Evolutionary conservation across 345 rosid species (phyloP), one percentile per base, ranked within the genome.

Genomic region (Citrus sp.): DNA sequence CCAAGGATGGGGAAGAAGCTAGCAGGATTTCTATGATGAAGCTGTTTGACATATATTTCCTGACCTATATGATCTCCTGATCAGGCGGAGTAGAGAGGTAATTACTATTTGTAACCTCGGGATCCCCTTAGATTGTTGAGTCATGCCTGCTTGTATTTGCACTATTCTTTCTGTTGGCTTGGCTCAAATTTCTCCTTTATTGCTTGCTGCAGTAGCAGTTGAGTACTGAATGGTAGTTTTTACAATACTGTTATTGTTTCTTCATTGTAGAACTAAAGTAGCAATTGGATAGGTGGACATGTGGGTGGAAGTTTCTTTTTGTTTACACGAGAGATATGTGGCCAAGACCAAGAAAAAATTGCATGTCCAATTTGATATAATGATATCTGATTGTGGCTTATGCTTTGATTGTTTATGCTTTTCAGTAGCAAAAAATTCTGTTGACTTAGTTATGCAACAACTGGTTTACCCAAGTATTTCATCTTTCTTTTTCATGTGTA

Each of bases 51-150:
- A 65, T 13, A 75, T 66, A 24, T 76, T 76, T 14, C 10, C 63
- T 21, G 78, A 42, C 32, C 14, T 64, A 51, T 70, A 51, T 49
- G 61, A 61, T 64, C 46, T 49, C n/a, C 12, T 63, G 70, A 65
- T 22, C 13, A 22, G 78, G 78, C n/a, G 2, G 34, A 64, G 62
- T 16, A 9, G 35, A 66, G 21, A 55, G 72, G 73, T 76, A 76
- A 14, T 3, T 24, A 27, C 18, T 76, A 34, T 54, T 24, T 21
- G 64, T 13, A 67, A 7, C 13, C 28, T 40, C 19, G 9, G 72
- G 49, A 34, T 62, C 58, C 59, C 28, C 30, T 32, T 27, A 75
- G 71, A 32, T 66, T 32, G 54, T n/a, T 13, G 59, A 62, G 71
- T 46, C 70, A 49, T 75, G 70, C 38, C 19, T 63, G 49, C 24